These are phyloP conservation scores for Gilbertella persicaria DNA, from an alignment of 371 early-diverging fungal species.

Conservation along the genomic window DNA sequence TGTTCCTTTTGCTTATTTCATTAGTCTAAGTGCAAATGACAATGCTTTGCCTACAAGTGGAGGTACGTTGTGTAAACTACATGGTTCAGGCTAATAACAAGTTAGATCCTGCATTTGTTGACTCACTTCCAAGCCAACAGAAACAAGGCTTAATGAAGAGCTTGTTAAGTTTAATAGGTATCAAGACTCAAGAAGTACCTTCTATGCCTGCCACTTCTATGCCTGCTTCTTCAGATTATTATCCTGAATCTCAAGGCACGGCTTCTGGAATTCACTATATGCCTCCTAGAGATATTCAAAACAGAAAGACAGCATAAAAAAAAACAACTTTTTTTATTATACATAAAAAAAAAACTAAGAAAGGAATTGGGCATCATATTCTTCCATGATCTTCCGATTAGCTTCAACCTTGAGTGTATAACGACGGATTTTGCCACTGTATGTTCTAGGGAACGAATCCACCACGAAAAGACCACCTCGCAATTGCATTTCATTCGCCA, in stretches of 20 bases:
- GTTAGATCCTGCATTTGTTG: constrained; percentile 19
- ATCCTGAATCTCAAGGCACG: constrained; percentile 1
- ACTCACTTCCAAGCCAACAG: constrained; percentile 16
- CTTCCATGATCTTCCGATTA: too few species aligned
- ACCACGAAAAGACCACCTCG: too few species aligned
- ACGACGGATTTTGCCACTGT: too few species aligned
- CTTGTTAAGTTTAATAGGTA: constrained; percentile 12
- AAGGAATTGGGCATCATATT: too few species aligned
- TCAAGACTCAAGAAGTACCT: constrained; percentile 17
- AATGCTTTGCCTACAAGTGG: constrained; percentile 78
- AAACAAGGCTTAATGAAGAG: constrained; percentile 27
- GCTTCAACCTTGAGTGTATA: too few species aligned
- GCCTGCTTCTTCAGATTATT: not conserved
- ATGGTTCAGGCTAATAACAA: not conserved
- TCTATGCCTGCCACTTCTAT: constrained; percentile 3
- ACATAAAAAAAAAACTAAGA: not conserved
- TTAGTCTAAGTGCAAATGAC: constrained; percentile 85
- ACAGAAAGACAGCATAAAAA: constrained; percentile 18
- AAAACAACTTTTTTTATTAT: not conserved
- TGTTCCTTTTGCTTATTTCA: constrained; percentile 84
- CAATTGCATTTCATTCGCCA: too few species aligned
- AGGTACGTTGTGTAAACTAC: constrained; percentile 19
- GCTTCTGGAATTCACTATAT: constrained; percentile 14
- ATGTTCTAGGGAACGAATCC: too few species aligned
- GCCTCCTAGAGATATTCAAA: constrained; percentile 17